Evolutionary conservation across 169 alveolate genomes (phyloP).

Genomic region (Theileria sp.): DNA sequence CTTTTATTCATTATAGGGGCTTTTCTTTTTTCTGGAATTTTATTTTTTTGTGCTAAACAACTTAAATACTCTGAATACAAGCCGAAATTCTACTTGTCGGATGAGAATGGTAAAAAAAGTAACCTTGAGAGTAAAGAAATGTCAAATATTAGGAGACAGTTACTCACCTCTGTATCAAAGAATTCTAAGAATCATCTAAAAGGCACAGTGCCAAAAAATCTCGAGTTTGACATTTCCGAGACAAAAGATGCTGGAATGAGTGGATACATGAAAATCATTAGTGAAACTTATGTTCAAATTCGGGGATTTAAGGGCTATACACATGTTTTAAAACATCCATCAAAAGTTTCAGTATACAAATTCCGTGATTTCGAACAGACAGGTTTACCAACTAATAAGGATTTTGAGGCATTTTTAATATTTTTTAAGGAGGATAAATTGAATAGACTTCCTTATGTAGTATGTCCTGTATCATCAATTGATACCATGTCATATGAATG

Average conservation of each 20-base stretch:
- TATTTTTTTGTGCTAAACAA: neutral
- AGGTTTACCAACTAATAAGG: neutral
- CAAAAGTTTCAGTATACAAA: neutral
- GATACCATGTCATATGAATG: neutral
- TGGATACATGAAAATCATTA: neutral
- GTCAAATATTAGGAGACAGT: neutral
- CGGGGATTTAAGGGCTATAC: constrained; percentile 1
- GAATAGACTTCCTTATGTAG: neutral
- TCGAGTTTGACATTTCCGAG: neutral
- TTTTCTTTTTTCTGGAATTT: neutral
- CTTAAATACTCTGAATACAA: neutral
- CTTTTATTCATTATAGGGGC: neutral
- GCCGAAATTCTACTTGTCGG: neutral
- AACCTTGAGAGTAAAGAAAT: neutral
- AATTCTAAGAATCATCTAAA: neutral
- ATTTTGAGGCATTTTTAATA: neutral
- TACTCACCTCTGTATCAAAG: constrained; percentile 1
- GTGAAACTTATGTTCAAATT: neutral
- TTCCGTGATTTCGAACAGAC: neutral
- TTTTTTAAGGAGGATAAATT: neutral
- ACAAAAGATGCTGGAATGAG: neutral
- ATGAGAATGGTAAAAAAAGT: no score
- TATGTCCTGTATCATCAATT: constrained; percentile 2
- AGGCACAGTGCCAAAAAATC: neutral
- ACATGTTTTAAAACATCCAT: neutral